These are phyloP conservation scores for Paratrypanosoma confusum DNA, from an alignment of 208 protist species.

Conservation along the genomic window DNA sequence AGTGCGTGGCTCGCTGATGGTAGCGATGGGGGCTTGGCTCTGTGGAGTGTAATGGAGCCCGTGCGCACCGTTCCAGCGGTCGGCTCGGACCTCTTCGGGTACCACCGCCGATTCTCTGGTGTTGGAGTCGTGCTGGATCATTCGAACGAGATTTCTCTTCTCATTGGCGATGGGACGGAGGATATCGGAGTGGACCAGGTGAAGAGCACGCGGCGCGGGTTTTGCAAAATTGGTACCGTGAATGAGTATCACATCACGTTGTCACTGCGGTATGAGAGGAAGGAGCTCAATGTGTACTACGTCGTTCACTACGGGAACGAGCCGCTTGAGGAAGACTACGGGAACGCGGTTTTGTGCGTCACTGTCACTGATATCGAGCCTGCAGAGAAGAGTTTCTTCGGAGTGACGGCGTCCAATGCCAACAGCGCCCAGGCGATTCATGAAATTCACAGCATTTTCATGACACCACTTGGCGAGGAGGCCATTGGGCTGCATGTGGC, in stretches of 20 bases:
- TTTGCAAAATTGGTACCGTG: slow-evolving; percentile 11
- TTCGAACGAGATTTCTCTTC: slow-evolving; percentile 18
- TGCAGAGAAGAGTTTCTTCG: slow-evolving; percentile 11
- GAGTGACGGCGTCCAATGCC: slow-evolving; percentile 21
- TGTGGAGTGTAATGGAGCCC: slow-evolving; percentile 20
- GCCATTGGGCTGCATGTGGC: slow-evolving; percentile 6
- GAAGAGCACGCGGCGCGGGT: slow-evolving; percentile 2
- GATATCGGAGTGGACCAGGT: slow-evolving; percentile 2
- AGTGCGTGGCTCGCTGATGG: background rate
- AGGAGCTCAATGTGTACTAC: slow-evolving; percentile 12
- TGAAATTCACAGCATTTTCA: slow-evolving; percentile 29
- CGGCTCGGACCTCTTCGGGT: slow-evolving; percentile 29
- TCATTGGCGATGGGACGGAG: slow-evolving; percentile 7
- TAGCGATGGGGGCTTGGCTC: slow-evolving; percentile 12
- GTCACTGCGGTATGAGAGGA: slow-evolving; percentile 8
- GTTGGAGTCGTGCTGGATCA: slow-evolving; percentile 31
- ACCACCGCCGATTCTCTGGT: slow-evolving; percentile 19
- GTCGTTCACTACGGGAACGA: slow-evolving; percentile 6
- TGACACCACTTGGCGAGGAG: slow-evolving; percentile 19
- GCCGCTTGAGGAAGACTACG: slow-evolving; percentile 5
- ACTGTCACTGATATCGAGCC: background rate
- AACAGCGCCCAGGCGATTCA: slow-evolving; percentile 11
- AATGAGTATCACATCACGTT: slow-evolving; percentile 25
- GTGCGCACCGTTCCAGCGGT: no score
- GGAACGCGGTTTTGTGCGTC: slow-evolving; percentile 3